phyloP scores from a whole-genome alignment of 2,329 filamentous ascomycete genomes.

The Hypoxylon sp. region DNA sequence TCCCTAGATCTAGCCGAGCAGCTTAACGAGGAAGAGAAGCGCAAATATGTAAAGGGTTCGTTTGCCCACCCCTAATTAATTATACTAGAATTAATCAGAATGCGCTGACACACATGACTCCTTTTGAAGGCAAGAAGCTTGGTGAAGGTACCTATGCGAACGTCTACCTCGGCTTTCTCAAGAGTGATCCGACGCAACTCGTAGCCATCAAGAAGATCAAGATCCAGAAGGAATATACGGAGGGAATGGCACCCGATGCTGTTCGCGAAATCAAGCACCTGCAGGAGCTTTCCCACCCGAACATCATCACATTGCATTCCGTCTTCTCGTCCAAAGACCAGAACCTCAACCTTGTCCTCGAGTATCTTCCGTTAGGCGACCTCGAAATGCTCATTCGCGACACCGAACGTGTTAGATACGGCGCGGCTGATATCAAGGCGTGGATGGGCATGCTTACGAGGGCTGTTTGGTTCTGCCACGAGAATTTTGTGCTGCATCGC shows the following conservation, averaged over 20 bases:
- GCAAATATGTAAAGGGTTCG: constrained; percentile 89
- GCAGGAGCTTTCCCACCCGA: constrained; percentile 93
- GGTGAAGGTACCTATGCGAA: constrained; percentile 98
- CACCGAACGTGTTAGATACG: constrained; percentile 82
- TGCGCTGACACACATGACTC: constrained; percentile 28
- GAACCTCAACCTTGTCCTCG: constrained; percentile 95
- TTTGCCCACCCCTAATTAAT: not conserved
- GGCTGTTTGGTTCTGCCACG: constrained; percentile 96
- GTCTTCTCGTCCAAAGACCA: constrained; percentile 97
- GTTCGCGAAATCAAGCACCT: constrained; percentile 96
- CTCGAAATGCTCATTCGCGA: constrained; percentile 95
- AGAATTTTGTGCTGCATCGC: constrained; percentile 92
- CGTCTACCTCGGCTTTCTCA: constrained; percentile 90
- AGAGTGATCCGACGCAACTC: constrained; percentile 77
- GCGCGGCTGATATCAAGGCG: constrained; percentile 91
- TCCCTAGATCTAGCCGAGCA: constrained; percentile 79
- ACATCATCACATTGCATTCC: constrained; percentile 92
- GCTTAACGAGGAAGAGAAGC: constrained; percentile 84
- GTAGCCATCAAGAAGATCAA: constrained; percentile 98
- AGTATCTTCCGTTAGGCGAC: constrained; percentile 94
- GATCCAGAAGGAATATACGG: constrained; percentile 85
- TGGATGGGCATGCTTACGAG: constrained; percentile 99
- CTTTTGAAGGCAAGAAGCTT: constrained; percentile 80
- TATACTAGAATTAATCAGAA: not conserved
- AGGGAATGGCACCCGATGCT: constrained; percentile 94